A percentile compares a stretch with the other conserved stretches of the same genome.
Conservation (phyloP, 345 rosid species). For the Garcia nutans region DNA sequence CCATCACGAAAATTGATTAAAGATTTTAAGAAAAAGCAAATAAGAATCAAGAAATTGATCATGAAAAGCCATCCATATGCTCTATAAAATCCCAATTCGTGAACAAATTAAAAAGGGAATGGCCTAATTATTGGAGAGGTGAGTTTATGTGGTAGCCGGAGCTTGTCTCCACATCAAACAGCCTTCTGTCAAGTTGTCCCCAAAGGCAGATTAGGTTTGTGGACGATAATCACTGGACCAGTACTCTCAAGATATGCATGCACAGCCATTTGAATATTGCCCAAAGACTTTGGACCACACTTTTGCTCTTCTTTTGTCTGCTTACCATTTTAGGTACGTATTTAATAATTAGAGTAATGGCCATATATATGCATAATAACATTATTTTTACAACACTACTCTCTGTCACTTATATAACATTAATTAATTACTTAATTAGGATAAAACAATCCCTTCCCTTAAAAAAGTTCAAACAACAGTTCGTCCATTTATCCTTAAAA, state of each 20-base stretch:
- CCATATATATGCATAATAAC: too few relatives aligned
- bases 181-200: slow-evolving; percentile 33
- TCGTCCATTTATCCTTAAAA: too few relatives aligned
- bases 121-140: slow-evolving; percentile 19
- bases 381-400: too few relatives aligned
- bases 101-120: neutral
- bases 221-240: slow-evolving; percentile 50
- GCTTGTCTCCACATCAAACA: slow-evolving; percentile 28
- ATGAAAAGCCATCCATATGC: too few relatives aligned
- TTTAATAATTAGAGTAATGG: neutral
- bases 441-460: too few relatives aligned
- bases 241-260: slow-evolving; percentile 23
- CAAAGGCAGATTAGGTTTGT: slow-evolving; percentile 25
- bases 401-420: too few relatives aligned
- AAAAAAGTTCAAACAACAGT: too few relatives aligned
- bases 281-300: slow-evolving; percentile 44
- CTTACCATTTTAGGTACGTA: neutral
- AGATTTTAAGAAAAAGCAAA: too few relatives aligned
- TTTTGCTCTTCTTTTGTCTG: neutral
- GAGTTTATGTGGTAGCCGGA: slow-evolving; percentile 30
- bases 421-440: too few relatives aligned
- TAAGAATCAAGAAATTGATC: too few relatives aligned
- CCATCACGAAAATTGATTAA: too few relatives aligned
- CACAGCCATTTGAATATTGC: slow-evolving; percentile 19
- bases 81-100: too few relatives aligned